Conservation (phyloP, 2,329 filamentous ascomycete genomes). For the Whalleya microplaca region DNA sequence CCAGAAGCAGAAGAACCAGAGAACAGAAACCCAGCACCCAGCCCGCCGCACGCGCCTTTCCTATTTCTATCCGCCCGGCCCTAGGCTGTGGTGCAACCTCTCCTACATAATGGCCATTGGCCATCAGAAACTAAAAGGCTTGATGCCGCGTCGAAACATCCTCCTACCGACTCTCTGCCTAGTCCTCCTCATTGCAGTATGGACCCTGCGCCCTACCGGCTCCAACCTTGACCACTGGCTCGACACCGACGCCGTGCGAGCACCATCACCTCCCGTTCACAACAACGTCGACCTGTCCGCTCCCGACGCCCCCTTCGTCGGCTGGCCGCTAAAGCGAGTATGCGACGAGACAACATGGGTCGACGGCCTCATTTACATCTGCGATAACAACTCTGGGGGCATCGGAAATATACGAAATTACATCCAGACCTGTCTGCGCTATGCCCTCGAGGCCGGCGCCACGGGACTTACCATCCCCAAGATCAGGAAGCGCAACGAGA, state of each 20-base stretch:
- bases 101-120: conserved; percentile 34
- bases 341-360: conserved; percentile 48
- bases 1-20: background rate
- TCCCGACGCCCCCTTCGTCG: conserved; percentile 47
- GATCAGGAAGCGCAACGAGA: conserved; percentile 48
- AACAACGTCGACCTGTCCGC: conserved; percentile 42
- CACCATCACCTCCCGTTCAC: conserved; percentile 9
- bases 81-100: conserved; percentile 13
- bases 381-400: conserved; percentile 56
- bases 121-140: conserved; percentile 31
- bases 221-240: conserved; percentile 28
- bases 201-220: conserved; percentile 32
- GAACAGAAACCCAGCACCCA: too few relatives aligned
- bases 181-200: conserved; percentile 35
- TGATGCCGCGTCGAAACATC: conserved; percentile 38
- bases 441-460: conserved; percentile 52
- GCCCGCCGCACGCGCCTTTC: conserved; percentile 7
- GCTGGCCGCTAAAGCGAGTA: conserved; percentile 49
- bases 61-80: conserved; percentile 19
- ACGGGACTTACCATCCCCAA: conserved; percentile 49
- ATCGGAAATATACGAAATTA: conserved; percentile 56
- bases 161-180: conserved; percentile 34
- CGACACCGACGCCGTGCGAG: conserved; percentile 19
- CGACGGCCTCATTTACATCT: conserved; percentile 49
- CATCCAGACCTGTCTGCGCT: conserved; percentile 54